These are phyloP conservation scores for Rhodotorula graminis DNA, from an alignment of 768 basidiomycete genomes.

Conservation along the genomic window DNA sequence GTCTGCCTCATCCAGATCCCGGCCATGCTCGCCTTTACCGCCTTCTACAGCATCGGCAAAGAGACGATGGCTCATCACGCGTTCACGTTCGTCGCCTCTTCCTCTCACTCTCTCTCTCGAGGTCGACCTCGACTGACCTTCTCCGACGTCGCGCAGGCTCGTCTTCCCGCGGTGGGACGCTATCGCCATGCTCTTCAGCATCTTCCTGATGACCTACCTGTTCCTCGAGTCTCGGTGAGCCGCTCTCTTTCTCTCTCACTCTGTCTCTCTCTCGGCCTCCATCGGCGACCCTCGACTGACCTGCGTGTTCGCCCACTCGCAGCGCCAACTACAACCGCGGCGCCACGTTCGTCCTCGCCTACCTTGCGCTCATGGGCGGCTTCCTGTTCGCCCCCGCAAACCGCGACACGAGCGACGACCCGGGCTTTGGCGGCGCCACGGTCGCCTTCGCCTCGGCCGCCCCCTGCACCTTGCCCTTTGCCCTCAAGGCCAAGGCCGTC, in stretches of 20 bases:
- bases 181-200: slow-evolving; percentile 84
- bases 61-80: slow-evolving; percentile 79
- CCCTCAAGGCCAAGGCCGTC: not conserved
- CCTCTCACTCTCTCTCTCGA: not conserved
- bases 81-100: slow-evolving; percentile 73
- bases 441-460: not conserved
- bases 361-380: slow-evolving; percentile 81
- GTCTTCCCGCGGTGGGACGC: slow-evolving; percentile 99
- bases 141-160: slow-evolving; percentile 54
- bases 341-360: slow-evolving; percentile 92
- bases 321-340: slow-evolving; percentile 84
- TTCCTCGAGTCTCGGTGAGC: slow-evolving; percentile 66
- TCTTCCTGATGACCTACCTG: slow-evolving; percentile 96
- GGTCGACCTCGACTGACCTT: not conserved
- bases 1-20: slow-evolving; percentile 97
- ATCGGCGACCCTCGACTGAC: not conserved
- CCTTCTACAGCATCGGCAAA: slow-evolving; percentile 79
- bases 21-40: slow-evolving; percentile 97
- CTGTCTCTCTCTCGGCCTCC: not conserved
- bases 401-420: slow-evolving; percentile 28
- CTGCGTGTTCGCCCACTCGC: not conserved
- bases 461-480: not conserved
- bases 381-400: slow-evolving; percentile 52
- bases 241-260: not conserved
- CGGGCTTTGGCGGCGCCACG: not conserved